Percentiles rank a stretch among this genome's conserved stretches.
phyloP scores from a whole-genome alignment of 768 basidiomycete species.

The Chalciporus sphaerocephalus region DNA sequence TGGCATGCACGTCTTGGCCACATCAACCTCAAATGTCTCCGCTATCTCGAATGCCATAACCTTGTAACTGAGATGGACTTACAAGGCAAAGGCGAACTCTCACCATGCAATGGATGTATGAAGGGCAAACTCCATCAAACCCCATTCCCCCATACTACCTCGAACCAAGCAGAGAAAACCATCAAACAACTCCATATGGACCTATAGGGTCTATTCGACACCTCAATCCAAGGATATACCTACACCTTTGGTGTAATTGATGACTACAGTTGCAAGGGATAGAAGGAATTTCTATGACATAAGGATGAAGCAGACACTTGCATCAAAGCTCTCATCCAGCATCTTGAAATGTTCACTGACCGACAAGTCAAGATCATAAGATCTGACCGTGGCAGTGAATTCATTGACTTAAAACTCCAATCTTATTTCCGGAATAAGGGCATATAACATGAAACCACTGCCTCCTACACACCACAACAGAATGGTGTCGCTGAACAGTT shows the following conservation, averaged over 20 bases:
- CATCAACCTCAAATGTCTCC: slow-evolving; percentile 6
- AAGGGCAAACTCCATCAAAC: slow-evolving; percentile 12
- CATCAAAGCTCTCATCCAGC: slow-evolving; percentile 2
- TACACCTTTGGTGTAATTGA: slow-evolving; percentile 7
- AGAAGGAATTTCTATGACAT: slow-evolving; percentile 8
- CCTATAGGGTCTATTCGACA: slow-evolving; percentile 1
- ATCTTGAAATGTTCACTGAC: not conserved
- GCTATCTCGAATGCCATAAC: slow-evolving; percentile 4
- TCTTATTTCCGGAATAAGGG: not conserved
- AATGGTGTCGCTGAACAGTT: slow-evolving; percentile 29
- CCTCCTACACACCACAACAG: slow-evolving; percentile 22
- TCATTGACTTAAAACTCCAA: not conserved
- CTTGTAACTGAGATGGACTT: slow-evolving; percentile 7
- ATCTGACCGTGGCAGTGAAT: slow-evolving; percentile 14
- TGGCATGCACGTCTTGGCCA: slow-evolving; percentile 7
- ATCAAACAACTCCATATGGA: not conserved
- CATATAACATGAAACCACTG: slow-evolving; percentile 5
- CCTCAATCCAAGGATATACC: slow-evolving; percentile 3
- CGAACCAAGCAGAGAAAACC: not conserved
- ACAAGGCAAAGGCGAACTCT: not conserved
- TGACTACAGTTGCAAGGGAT: slow-evolving; percentile 9
- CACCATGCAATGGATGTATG: slow-evolving; percentile 3
- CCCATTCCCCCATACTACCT: not conserved
- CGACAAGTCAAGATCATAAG: not conserved
- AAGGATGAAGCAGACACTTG: not conserved